Conservation (phyloP, 164 flowering plant species). For the grape (Vitis vinifera) region ASM3070453v1 NC_081805.1:13543001-13543500, state of each 20-base stretch:
- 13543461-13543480: too few species aligned
- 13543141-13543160: constrained; percentile 36
- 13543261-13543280: background rate
- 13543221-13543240: constrained; percentile 82
- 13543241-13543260: constrained; percentile 95
- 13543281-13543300: background rate
- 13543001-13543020: constrained; percentile 83
- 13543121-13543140: background rate
- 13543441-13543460: too few species aligned
- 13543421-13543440: too few species aligned
- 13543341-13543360: background rate
- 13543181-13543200: constrained; percentile 93
- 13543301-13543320: background rate
- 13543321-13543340: too few species aligned
- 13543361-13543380: too few species aligned
- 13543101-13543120: background rate
- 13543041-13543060: constrained; percentile 91
- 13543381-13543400: too few species aligned
- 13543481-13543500: too few species aligned
- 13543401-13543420: too few species aligned
- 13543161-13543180: constrained; percentile 91
- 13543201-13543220: constrained; percentile 91
- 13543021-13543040: constrained; percentile 84
- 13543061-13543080: constrained; percentile 84
- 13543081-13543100: constrained; percentile 53